Evolutionary conservation across 192 early-diverging fungal genomes (phyloP).

Genomic region (Backusella australiensis): DNA sequence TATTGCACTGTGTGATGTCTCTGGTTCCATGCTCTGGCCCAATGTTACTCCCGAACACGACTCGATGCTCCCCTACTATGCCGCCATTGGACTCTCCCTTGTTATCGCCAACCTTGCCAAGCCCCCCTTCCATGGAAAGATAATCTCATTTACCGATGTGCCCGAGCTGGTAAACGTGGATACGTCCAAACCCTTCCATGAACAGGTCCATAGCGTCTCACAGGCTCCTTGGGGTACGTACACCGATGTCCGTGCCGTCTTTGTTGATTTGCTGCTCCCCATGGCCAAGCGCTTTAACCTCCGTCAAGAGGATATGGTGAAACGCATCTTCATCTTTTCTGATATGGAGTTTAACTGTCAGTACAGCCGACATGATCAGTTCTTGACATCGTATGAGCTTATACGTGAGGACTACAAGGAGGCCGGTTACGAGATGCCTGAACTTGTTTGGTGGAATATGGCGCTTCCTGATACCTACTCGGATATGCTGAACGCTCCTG

Average conservation of each 20-base stretch:
- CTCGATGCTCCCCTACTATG: constrained; percentile 32
- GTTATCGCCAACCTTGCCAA: constrained; percentile 37
- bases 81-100: constrained; percentile 43
- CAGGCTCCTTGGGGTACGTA: constrained; percentile 32
- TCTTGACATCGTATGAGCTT: constrained; percentile 37
- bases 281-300: constrained; percentile 37
- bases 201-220: constrained; percentile 26
- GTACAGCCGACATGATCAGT: not conserved
- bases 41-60: not conserved
- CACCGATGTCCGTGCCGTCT: constrained; percentile 42
- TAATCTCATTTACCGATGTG: constrained; percentile 42
- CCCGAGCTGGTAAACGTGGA: constrained; percentile 34
- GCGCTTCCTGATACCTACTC: constrained; percentile 1
- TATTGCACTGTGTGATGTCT: constrained; percentile 50
- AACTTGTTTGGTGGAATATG: constrained; percentile 56
- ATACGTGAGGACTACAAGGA: constrained; percentile 26
- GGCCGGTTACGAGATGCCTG: constrained; percentile 46
- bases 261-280: constrained; percentile 33
- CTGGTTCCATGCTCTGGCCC: constrained; percentile 38
- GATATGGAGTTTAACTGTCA: constrained; percentile 52
- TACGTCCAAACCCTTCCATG: constrained; percentile 15
- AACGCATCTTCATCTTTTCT: constrained; percentile 49
- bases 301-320: constrained; percentile 43
- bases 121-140: constrained; percentile 39
- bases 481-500: constrained; percentile 29